Conservation (phyloP, 495 filamentous ascomycete genomes). For the Tetracladium marchalianum region DNA sequence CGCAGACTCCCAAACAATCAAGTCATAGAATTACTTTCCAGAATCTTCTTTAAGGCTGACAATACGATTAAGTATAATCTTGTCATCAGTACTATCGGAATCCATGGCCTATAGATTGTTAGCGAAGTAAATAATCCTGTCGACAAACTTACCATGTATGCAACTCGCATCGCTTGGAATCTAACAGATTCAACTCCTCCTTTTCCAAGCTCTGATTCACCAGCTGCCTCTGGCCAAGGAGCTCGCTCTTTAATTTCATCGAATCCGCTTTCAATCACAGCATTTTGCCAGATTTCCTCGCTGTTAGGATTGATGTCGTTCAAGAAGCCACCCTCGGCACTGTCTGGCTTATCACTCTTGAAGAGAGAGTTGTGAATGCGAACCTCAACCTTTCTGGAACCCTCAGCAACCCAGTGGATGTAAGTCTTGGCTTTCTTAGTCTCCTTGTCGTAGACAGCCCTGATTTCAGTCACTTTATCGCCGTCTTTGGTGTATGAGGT, state of each 20-base stretch:
- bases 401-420: constrained; percentile 81
- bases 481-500: constrained; percentile 67
- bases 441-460: constrained; percentile 54
- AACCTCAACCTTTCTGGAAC: constrained; percentile 62
- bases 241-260: constrained; percentile 63
- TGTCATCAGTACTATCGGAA: constrained; percentile 63
- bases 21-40: constrained; percentile 41
- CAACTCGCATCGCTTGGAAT: constrained; percentile 89
- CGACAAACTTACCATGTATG: constrained; percentile 51
- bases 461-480: constrained; percentile 61
- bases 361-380: constrained; percentile 79
- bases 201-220: constrained; percentile 46
- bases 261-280: constrained; percentile 78
- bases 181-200: constrained; percentile 62
- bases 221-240: constrained; percentile 74
- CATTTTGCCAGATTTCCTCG: constrained; percentile 66
- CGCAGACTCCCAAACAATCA: too few relatives aligned
- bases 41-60: constrained; percentile 87
- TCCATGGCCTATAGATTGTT: constrained; percentile 49
- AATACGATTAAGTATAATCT: constrained; percentile 82
- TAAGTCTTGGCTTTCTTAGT: constrained; percentile 78
- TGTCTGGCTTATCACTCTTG: constrained; percentile 69
- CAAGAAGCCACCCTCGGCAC: constrained; percentile 64
- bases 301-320: constrained; percentile 79
- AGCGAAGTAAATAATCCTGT: constrained; percentile 21